Base-by-base conservation (phyloP, 495 filamentous ascomycete species). In the Podospora bellae-mahoneyi region DNA sequence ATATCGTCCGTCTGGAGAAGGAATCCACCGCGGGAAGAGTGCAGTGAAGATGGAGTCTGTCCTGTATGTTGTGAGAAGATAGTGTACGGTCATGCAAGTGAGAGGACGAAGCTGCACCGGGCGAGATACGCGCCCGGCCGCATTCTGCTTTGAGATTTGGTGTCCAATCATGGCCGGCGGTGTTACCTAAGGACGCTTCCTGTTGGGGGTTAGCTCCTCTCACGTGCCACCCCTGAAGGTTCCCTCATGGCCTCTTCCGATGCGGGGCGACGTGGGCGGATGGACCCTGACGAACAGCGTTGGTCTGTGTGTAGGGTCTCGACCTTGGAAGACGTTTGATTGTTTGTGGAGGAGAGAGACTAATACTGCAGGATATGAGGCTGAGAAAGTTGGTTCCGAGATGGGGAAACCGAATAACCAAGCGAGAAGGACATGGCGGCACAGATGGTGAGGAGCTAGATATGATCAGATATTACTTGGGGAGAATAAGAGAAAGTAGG, bases 171-270 rank as follows among this genome's bases (percentile, higher is more conserved):
- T 16, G 27, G 0, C 15, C 6, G 5, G 18, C 16, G 16, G 4
- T 7, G 16, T 62, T 62, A 62, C 60, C 23, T 62, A 62, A 62
- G 18, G 6, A 4, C 5, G 4, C 7, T n/a, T 19, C 55, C 3
- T 19, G 9, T 58, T 58, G n/a, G 55, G 27, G 60, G 23, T 13
- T 28, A 62, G 30, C 26, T 19, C 23, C 2, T 5, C 30, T 28
- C 60, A 62, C 60, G 60, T 62, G 60, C 39, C 23, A 32, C 60
- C 23, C 30, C 60, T 34, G 60, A 28, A 62, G 4, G 30, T 32
- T 7, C 30, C 30, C 23, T 23, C 30, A 32, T 32, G 27, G 30
- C 30, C 5, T n/a, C 60, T 34, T 62, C 30, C 60, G 23, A 18
- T 28, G 60, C 60, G 60, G 60, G 60, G 26, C 60, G 18, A 15